Base-by-base conservation (phyloP, 352 stramenopile species). In the Pythium rhizo-oryzae region DNA sequence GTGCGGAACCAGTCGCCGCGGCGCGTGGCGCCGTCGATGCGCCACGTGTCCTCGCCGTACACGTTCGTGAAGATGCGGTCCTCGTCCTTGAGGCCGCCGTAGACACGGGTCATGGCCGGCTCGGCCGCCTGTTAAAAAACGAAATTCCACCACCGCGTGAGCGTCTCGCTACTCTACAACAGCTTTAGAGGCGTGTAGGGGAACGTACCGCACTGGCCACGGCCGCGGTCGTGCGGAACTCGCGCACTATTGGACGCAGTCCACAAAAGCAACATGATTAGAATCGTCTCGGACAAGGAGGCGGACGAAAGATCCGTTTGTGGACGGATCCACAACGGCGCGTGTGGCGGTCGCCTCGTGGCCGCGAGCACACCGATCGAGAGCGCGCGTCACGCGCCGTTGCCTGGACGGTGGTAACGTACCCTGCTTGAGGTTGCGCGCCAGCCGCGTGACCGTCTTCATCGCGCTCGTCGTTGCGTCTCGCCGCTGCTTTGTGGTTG, bases 41-140 rank as follows among this genome's bases (percentile, higher is more conserved):
- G 89, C 87, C 89, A 96, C 63, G 91, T 96, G 70, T 96, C 79
- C 77, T 99, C 97, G 57, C 97, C 98, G 84, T 99, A 99, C 21
- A 99, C 77, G 79, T 99, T 99, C 56, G 97, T 99, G 82, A 99
- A 99, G 77, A 99, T 99, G 50, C 98, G 92, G 80, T 99, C 98
- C 77, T 99, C 94, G 84, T 99, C 97, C 66, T 98, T 93, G 23
- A 99, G 86, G 39, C 97, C 96, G 69, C 96, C 96, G 77, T 99
- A 99, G 47, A 95, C 87, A 53, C 87, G 84, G 25, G 80, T 83
- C 83, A 94, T 92, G 39, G 82, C 78, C 13, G 80, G 72, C 59
- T 89, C 81, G 2, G 69, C 72, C 35, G 69, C 71, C 71, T 86
- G 41, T n/a, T 47, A 19, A 1, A 19, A 4, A 47, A 2, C 7